These are phyloP conservation scores for Nakaseomyces sp. DNA, from an alignment of 1,139 yeast species.

Conservation along the genomic window DNA sequence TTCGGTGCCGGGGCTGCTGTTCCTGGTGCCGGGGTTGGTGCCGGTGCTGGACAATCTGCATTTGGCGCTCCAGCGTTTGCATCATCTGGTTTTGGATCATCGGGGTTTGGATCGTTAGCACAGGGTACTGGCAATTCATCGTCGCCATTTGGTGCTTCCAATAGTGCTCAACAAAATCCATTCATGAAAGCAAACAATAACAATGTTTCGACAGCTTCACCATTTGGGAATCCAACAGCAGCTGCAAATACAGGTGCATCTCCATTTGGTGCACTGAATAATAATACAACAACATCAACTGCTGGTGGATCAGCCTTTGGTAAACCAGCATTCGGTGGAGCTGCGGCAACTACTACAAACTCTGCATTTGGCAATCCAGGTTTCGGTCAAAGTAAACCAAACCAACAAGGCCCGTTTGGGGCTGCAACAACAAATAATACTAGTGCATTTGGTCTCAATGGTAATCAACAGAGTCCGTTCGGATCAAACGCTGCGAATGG, in stretches of 20 bases:
- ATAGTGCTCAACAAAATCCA: background rate
- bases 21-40: background rate
- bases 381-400: slow-evolving; percentile 8
- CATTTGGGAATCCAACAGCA: background rate
- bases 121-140: slow-evolving; percentile 9
- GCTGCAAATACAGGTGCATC: slow-evolving; percentile 5
- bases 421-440: background rate
- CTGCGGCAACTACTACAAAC: background rate
- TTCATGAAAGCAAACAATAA: background rate
- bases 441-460: background rate
- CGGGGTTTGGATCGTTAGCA: background rate
- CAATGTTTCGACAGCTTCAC: background rate
- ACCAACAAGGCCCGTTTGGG: slow-evolving; percentile 5
- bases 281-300: background rate
- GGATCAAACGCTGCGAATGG: too few species aligned
- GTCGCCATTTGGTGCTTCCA: slow-evolving; percentile 4
- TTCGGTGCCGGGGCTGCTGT: slow-evolving; percentile 10
- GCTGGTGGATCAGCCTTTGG: background rate
- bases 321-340: background rate
- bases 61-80: slow-evolving; percentile 16
- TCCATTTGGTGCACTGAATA: slow-evolving; percentile 15
- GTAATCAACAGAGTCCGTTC: background rate
- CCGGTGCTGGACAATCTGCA: slow-evolving; percentile 14
- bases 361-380: slow-evolving; percentile 14
- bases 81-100: slow-evolving; percentile 5